These are phyloP conservation scores for Saksenaea vasiformis DNA, from an alignment of 371 early-diverging fungal species.

Conservation along the genomic window DNA sequence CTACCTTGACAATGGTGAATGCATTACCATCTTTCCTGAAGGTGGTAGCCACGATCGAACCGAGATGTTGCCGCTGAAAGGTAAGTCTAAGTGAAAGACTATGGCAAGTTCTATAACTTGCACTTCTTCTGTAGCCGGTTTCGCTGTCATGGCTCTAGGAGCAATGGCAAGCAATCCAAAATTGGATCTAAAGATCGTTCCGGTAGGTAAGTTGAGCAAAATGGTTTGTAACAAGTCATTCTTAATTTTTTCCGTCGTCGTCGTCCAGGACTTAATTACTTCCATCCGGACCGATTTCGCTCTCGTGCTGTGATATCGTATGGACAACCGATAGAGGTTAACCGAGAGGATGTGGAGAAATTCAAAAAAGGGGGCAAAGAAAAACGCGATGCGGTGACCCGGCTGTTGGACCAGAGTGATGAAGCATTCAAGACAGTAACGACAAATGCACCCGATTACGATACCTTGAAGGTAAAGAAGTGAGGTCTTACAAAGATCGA, in stretches of 20 bases:
- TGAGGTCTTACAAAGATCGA: background rate
- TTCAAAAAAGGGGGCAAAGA: conserved; percentile 82
- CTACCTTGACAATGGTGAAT: conserved; percentile 73
- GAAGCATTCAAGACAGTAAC: conserved; percentile 85
- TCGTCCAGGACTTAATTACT: conserved; percentile 82
- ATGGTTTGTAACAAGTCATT: background rate
- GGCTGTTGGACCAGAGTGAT: conserved; percentile 75
- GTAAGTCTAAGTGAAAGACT: conserved; percentile 22
- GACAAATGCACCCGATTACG: conserved; percentile 91
- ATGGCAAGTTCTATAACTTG: background rate
- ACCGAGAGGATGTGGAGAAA: conserved; percentile 71
- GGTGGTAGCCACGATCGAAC: conserved; percentile 97
- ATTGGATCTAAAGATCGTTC: conserved; percentile 83
- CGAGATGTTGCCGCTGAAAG: conserved; percentile 93
- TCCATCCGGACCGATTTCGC: conserved; percentile 94
- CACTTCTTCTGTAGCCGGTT: conserved; percentile 26
- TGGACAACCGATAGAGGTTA: conserved; percentile 85
- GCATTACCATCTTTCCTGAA: conserved; percentile 97
- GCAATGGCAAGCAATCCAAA: conserved; percentile 79
- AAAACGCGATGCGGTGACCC: conserved; percentile 79
- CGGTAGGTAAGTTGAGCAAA: conserved; percentile 49
- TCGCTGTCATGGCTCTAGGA: conserved; percentile 77
- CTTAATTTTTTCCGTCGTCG: background rate
- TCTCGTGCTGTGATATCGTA: conserved; percentile 96
- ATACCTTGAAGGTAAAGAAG: conserved; percentile 77